Base-by-base conservation (phyloP, 2,329 filamentous ascomycete species). In the Stromatinia cepivora region DNA sequence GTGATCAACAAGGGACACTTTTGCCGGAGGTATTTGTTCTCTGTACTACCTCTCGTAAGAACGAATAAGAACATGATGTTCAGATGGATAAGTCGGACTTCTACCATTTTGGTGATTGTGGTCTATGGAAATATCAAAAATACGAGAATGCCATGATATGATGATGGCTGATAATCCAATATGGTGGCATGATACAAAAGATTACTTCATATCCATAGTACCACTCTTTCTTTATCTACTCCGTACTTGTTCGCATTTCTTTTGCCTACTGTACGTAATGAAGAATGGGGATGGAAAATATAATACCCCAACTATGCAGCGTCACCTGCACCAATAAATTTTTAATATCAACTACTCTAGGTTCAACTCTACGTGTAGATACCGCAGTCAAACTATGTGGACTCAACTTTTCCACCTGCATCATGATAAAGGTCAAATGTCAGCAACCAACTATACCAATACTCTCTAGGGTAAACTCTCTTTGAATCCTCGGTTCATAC, bases 231-330 rank as follows among this genome's bases (percentile, higher is more conserved):
- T 42, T 11, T 42, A 15, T 42, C 39, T 42, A 42, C n/a, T n/a
- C n/a, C n/a, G n/a, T n/a, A n/a, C 39, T 42, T 42, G 39, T 5
- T 42, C 10, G 39, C 39, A 42, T 42, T 42, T 56, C 34, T 34
- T 56, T 56, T 56, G 53, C 54, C 34, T 36, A 57, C 54, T n/a
- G 36, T 39, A 57, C 54, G 54, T 57, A 57, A 57, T 56, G 20
- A 36, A n/a, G 31, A 34, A 56, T 57, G 54, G n/a, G 11, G 39
- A 42, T 42, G 36, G 20, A 34, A n/a, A 36, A 28, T 7, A 56
- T 20, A 42, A 3, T 42, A 11, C 39, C 39, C 5, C 39, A 6
- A 17, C 39, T 2, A 42, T 42, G 39, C 39, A 42, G 11, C 39
- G 3, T 42, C 34, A 34, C 39, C 39, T 42, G 39, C 39, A 42